These are phyloP conservation scores for Diaporthe amygdali DNA, from an alignment of 2,329 filamentous ascomycete species.

Conservation along the genomic window DNA sequence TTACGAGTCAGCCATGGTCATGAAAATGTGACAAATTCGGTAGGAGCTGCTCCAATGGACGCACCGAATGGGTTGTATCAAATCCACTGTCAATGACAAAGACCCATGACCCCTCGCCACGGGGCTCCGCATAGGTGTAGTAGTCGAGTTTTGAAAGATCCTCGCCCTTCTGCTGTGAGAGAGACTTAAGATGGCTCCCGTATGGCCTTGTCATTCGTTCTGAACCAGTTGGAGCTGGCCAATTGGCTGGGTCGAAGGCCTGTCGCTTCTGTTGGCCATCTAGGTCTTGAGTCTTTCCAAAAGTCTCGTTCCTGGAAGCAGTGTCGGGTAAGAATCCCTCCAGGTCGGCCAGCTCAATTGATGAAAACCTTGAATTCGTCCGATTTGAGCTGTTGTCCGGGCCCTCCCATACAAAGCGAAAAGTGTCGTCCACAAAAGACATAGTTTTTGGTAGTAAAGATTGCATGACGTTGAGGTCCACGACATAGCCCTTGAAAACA, in stretches of 20 bases:
- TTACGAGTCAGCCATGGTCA: neutral
- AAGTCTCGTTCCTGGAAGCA: neutral
- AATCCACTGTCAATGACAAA: constrained; percentile 15
- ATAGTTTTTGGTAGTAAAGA: constrained; percentile 2
- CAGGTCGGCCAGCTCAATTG: neutral
- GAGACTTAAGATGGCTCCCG: neutral
- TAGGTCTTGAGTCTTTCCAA: neutral
- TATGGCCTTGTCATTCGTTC: neutral
- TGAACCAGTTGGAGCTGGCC: neutral
- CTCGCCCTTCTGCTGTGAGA: constrained; percentile 21
- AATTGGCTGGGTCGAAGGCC: neutral
- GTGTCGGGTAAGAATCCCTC: no score
- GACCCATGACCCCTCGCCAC: constrained; percentile 9
- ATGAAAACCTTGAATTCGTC: neutral
- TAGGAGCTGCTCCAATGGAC: neutral
- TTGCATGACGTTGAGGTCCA: constrained; percentile 20
- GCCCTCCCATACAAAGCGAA: constrained; percentile 8
- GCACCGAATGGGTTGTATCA: neutral
- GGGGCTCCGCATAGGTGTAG: constrained; percentile 14
- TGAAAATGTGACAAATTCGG: no score
- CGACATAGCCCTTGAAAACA: neutral
- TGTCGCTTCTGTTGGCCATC: neutral
- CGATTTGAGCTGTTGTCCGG: neutral
- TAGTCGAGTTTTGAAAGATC: neutral
- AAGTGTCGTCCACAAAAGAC: neutral